A percentile compares a stretch with the other conserved stretches of the same genome.
Conservation (phyloP, 257 asterid species). For the Lithospermum erythrorhizon region DNA sequence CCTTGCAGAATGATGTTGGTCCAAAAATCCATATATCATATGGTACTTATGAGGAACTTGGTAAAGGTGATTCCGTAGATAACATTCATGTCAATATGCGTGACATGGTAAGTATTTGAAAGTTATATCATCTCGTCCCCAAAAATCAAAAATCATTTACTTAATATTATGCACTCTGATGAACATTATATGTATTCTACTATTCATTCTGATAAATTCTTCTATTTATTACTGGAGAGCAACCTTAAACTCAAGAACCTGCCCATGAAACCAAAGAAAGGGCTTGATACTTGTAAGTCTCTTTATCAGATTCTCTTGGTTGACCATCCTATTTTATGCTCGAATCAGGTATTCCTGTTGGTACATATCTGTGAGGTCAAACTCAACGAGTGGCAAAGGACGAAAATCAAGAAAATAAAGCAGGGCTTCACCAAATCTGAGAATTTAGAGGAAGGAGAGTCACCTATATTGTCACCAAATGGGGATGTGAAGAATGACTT, state of each 20-base stretch:
- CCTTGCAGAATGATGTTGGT: slow-evolving; percentile 97
- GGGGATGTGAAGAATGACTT: slow-evolving; percentile 26
- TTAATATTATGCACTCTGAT: not conserved
- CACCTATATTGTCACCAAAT: slow-evolving; percentile 30
- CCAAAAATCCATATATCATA: slow-evolving; percentile 79
- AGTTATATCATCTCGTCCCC: not conserved
- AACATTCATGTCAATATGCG: slow-evolving; percentile 84
- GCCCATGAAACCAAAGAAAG: not conserved
- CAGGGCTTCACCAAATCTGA: slow-evolving; percentile 28
- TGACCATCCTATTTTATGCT: slow-evolving; percentile 12
- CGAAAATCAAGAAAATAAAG: slow-evolving; percentile 27
- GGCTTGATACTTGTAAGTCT: too few relatives aligned
- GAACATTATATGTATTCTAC: not conserved
- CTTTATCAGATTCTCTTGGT: not conserved
- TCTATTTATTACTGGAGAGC: not conserved
- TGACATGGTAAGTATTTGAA: slow-evolving; percentile 58
- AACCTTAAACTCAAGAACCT: not conserved
- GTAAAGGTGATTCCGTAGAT: slow-evolving; percentile 51
- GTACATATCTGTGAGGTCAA: slow-evolving; percentile 53
- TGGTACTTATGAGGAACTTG: slow-evolving; percentile 60
- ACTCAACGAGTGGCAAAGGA: slow-evolving; percentile 29
- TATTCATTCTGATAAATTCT: not conserved
- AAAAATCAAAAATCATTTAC: not conserved
- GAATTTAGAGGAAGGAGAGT: slow-evolving; percentile 29
- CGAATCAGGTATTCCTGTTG: slow-evolving; percentile 66